Percentiles rank a stretch among this genome's conserved stretches.
Conservation (phyloP, 1,284 basidiomycete species). For the Phenoliferia sp. region DNA sequence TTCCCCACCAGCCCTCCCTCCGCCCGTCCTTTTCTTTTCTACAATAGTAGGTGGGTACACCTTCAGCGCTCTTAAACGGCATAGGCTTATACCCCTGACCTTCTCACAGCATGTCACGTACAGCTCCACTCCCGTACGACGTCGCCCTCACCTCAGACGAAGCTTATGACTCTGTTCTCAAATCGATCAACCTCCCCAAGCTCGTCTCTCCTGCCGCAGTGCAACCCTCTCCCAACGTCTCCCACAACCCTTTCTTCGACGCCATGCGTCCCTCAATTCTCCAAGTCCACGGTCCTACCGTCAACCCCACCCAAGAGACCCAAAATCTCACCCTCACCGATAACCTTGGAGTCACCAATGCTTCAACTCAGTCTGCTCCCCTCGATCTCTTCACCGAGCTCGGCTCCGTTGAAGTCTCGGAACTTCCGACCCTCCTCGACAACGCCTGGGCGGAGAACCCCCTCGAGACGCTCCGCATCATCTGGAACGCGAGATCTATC, state of each 20-base stretch:
- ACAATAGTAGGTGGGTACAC: too few relatives aligned
- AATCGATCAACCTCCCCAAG: background rate
- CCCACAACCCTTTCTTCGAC: slow-evolving; percentile 3
- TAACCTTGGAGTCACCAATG: slow-evolving; percentile 10
- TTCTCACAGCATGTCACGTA: too few relatives aligned
- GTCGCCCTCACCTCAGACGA: background rate
- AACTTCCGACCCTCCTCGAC: background rate
- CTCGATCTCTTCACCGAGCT: slow-evolving; percentile 19
- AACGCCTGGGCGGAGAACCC: slow-evolving; percentile 6
- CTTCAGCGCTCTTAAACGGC: too few relatives aligned
- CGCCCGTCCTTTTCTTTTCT: too few relatives aligned
- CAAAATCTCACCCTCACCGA: slow-evolving; percentile 10
- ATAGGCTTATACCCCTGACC: too few relatives aligned
- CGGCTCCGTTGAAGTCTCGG: background rate
- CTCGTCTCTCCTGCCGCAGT: background rate
- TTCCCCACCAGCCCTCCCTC: too few relatives aligned
- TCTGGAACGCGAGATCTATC: slow-evolving; percentile 7
- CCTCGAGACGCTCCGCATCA: slow-evolving; percentile 11
- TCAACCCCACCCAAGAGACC: background rate
- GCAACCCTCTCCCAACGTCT: background rate
- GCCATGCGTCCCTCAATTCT: slow-evolving; percentile 1
- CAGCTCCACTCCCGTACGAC: background rate
- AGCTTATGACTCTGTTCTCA: background rate
- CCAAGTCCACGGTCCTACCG: background rate
- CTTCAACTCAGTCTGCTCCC: slow-evolving; percentile 3